Evolutionary conservation across 305 asterid genomes (phyloP).

Genomic region (Fraxinus platypoda): DNA sequence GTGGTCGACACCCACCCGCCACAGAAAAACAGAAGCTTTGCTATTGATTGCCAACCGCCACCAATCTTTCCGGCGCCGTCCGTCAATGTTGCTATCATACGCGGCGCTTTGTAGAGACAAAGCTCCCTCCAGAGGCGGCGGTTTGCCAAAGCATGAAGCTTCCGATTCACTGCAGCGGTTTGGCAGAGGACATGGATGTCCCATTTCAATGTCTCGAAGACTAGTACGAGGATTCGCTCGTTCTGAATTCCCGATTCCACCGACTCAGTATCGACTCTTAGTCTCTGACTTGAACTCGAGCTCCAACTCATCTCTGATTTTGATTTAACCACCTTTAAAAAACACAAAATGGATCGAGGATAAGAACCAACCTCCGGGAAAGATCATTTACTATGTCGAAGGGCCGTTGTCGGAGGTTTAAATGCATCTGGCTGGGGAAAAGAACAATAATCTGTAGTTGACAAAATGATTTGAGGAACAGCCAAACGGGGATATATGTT

Average conservation of each 20-base stretch:
- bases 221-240: constrained; percentile 51
- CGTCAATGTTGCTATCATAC: constrained; percentile 41
- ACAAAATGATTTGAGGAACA: background rate
- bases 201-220: constrained; percentile 60
- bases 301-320: constrained; percentile 19
- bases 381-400: background rate
- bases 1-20: constrained; percentile 63
- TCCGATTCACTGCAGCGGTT: constrained; percentile 44
- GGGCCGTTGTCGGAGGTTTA: background rate
- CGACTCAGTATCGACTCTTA: constrained; percentile 25
- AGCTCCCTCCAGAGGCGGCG: constrained; percentile 74
- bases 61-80: constrained; percentile 34
- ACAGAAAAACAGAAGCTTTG: constrained; percentile 72
- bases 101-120: constrained; percentile 60
- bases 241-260: constrained; percentile 43
- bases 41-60: constrained; percentile 77
- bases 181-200: constrained; percentile 58
- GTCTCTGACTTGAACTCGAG: constrained; percentile 23
- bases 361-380: background rate
- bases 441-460: background rate
- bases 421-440: background rate
- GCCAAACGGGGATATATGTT: background rate
- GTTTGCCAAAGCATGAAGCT: constrained; percentile 64
- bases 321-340: background rate
- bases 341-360: background rate